Conservation (phyloP, 2,329 filamentous ascomycete species). For the Aspergillus hortae region DNA sequence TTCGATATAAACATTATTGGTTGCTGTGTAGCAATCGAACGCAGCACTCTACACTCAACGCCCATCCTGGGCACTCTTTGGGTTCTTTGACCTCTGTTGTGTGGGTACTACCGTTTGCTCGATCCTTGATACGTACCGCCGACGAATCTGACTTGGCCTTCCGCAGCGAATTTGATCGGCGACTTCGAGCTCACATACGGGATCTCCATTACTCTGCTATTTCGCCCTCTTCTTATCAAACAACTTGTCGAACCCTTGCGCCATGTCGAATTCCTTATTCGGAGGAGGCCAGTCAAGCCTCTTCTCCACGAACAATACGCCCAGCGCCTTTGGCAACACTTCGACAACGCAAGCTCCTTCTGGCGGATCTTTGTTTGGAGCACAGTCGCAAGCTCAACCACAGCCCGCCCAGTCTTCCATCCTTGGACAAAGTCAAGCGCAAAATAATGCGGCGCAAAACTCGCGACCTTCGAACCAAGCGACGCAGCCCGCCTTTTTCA, state of each 20-base stretch:
- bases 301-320: conserved; percentile 24
- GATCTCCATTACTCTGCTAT: neutral
- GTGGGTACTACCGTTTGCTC: neutral
- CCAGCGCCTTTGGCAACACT: conserved; percentile 24
- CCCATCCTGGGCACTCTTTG: neutral
- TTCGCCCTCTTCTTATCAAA: neutral
- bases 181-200: too few relatives aligned
- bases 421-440: conserved; percentile 26
- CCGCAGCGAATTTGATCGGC: too few relatives aligned
- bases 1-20: conserved; percentile 2
- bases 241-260: neutral
- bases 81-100: neutral
- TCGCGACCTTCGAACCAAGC: conserved; percentile 25
- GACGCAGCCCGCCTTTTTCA: conserved; percentile 59
- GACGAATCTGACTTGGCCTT: too few relatives aligned
- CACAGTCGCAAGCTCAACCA: conserved; percentile 23
- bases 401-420: conserved; percentile 23
- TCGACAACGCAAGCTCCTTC: conserved; percentile 21
- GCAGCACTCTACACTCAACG: neutral
- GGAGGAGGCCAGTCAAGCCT: conserved; percentile 24
- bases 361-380: conserved; percentile 23
- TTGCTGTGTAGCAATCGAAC: neutral
- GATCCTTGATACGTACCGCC: neutral
- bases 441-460: conserved; percentile 19
- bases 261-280: conserved; percentile 22